Evolutionary conservation across 805 yeast species (phyloP), one percentile per base, ranked within the genome.

Genomic region (Zygoascus flipseniorum): DNA sequence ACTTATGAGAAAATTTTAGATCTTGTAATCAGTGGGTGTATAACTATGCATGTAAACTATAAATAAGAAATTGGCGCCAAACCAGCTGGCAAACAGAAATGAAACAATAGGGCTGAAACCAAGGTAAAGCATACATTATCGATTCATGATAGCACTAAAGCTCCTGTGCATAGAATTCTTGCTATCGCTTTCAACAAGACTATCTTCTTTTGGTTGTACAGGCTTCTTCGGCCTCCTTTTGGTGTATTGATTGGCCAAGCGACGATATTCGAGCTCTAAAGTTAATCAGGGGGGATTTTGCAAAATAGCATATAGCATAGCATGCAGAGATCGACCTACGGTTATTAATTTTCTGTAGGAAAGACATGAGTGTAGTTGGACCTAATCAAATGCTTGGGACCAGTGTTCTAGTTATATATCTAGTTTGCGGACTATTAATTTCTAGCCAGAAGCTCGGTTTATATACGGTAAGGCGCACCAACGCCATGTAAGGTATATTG

Each of bases 251-350:
- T 55, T 52, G 20, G 60, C 52, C 39, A 57, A 52, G 16, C 48
- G 28, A 26, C 57, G 48, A 39, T 57, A 57, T 32, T 57, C 60
- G 46, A 57, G 44, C 18, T 57, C 60, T 56, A 43, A 2, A n/a
- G 31, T 28, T 47, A 18, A 19, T 35, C 13, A n/a, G 9, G 16
- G 16, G 39, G 39, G 39, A 3, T 6, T 23, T 23, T 23, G 28
- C 3, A 23, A 23, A 6, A 23, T 23, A 23, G 39, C 39, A 35
- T n/a, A 4, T 4, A 35, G 39, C 6, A 23, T 23, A 23, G 39
- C 39, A 35, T n/a, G 13, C 13, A 35, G 39, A 35, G 39, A 35
- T 11, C 16, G 39, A 35, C 39, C 13, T 35, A 35, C 39, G 39
- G 16, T 35, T 35, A 35, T 35, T 35, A 10, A 35, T 35, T 10